Percentiles rank a stretch among this genome's conserved stretches.
These are phyloP conservation scores for Suillus clintonianus DNA, from an alignment of 768 basidiomycete genomes.

Conservation along the genomic window DNA sequence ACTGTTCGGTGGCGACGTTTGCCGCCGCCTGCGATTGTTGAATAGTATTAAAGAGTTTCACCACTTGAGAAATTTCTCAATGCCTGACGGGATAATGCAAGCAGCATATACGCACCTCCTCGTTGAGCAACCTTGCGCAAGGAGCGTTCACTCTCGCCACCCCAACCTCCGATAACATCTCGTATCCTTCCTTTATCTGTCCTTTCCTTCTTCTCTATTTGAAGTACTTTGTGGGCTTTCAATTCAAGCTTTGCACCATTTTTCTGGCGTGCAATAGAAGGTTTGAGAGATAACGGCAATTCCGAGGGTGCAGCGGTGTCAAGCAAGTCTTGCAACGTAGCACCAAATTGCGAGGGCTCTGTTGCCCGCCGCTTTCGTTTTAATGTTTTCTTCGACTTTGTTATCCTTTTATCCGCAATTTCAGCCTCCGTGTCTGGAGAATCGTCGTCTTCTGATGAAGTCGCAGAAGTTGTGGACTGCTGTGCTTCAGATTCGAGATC, in stretches of 20 bases:
- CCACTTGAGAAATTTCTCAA: constrained; percentile 42
- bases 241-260: constrained; percentile 78
- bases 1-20: constrained; percentile 51
- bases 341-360: constrained; percentile 70
- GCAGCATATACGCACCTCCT: constrained; percentile 56
- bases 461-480: not conserved
- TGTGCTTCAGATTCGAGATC: constrained; percentile 7
- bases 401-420: constrained; percentile 51
- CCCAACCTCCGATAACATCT: constrained; percentile 88
- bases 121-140: constrained; percentile 83
- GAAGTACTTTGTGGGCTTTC: constrained; percentile 70
- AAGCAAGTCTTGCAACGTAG: constrained; percentile 70
- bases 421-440: constrained; percentile 63
- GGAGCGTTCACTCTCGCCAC: constrained; percentile 75
- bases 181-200: constrained; percentile 68
- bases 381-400: constrained; percentile 76
- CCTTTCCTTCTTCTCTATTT: constrained; percentile 70
- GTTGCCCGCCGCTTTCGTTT: constrained; percentile 86
- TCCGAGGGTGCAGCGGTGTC: constrained; percentile 70
- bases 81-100: not conserved
- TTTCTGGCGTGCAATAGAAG: constrained; percentile 64
- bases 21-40: constrained; percentile 75
- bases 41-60: constrained; percentile 85
- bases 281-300: constrained; percentile 77
- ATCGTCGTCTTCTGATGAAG: constrained; percentile 14